These are phyloP conservation scores for Fulvia fulva DNA, from an alignment of 2,329 filamentous ascomycete genomes.

Conservation along the genomic window DNA sequence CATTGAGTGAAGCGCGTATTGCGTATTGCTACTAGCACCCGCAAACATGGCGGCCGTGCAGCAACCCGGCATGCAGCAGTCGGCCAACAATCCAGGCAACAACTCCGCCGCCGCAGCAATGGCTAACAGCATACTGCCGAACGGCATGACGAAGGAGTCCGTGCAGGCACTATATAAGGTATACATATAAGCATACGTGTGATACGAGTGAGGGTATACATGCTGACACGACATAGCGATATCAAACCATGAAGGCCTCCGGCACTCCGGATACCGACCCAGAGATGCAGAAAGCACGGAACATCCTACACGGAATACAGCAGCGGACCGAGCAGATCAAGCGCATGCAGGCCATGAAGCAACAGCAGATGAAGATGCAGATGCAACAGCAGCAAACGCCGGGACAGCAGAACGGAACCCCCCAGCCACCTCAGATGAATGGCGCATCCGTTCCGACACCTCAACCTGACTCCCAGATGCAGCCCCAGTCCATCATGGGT, in stretches of 20 bases:
- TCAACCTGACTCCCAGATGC: constrained; percentile 23
- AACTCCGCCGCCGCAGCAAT: constrained; percentile 2
- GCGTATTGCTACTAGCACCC: constrained; percentile 11
- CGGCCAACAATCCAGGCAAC: constrained; percentile 15
- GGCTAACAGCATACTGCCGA: constrained; percentile 25
- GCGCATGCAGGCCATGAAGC: constrained; percentile 44
- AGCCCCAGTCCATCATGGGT: constrained; percentile 16
- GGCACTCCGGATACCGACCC: constrained; percentile 79
- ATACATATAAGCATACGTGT: constrained; percentile 31
- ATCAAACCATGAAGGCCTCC: constrained; percentile 79
- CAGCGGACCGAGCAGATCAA: constrained; percentile 40
- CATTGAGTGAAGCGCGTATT: constrained; percentile 10
- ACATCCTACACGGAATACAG: constrained; percentile 69
- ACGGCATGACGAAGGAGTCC: constrained; percentile 68
- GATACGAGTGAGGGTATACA: not conserved
- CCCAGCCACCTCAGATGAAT: constrained; percentile 43
- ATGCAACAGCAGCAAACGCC: constrained; percentile 45
- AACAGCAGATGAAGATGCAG: constrained; percentile 37
- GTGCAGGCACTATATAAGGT: constrained; percentile 71
- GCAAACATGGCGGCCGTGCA: constrained; percentile 29
- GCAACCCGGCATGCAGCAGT: constrained; percentile 26
- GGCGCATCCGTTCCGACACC: constrained; percentile 42
- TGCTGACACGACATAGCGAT: constrained; percentile 59
- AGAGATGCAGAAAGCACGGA: constrained; percentile 77
- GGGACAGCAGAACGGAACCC: constrained; percentile 49